These are phyloP conservation scores for Chaetomium sp. DNA, from an alignment of 2,329 filamentous ascomycete species.

Conservation along the genomic window DNA sequence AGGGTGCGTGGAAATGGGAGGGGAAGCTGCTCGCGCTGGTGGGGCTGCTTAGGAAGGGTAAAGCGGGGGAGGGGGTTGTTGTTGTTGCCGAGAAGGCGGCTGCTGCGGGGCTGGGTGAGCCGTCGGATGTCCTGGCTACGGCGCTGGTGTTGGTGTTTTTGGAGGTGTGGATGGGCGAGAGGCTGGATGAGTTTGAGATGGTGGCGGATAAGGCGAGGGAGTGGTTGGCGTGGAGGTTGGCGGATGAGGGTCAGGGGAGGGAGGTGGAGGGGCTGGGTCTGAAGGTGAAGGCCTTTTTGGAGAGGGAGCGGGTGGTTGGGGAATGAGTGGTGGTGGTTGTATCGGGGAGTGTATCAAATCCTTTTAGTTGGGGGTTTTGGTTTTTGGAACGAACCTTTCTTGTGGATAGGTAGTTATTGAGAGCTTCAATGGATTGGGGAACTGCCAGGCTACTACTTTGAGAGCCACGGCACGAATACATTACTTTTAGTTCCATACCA, in stretches of 20 bases:
- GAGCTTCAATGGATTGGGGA: no score
- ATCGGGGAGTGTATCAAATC: no score
- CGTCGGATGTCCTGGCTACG: conserved; percentile 37
- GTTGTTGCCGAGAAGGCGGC: conserved; percentile 11
- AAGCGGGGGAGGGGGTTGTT: neutral
- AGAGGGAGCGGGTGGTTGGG: neutral
- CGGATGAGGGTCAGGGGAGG: neutral
- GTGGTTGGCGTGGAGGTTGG: conserved; percentile 48
- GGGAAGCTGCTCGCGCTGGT: conserved; percentile 34
- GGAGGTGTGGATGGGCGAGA: conserved; percentile 46
- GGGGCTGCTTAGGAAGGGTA: conserved; percentile 4
- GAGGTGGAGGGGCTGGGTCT: conserved; percentile 22
- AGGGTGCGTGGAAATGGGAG: conserved; percentile 54
- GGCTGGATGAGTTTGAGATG: conserved; percentile 65
- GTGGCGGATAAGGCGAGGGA: conserved; percentile 42
- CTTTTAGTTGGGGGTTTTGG: neutral
- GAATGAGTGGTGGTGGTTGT: neutral
- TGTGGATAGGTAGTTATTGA: no score
- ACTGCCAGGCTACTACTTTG: no score
- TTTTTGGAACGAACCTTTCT: neutral
- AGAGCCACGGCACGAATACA: no score
- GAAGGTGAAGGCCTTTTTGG: conserved; percentile 13
- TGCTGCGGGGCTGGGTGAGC: neutral
- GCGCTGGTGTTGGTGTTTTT: conserved; percentile 52
- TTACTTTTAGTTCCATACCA: no score